Evolutionary conservation across 1,139 yeast species (phyloP).

Genomic region (Geotrichum klebahnii): DNA sequence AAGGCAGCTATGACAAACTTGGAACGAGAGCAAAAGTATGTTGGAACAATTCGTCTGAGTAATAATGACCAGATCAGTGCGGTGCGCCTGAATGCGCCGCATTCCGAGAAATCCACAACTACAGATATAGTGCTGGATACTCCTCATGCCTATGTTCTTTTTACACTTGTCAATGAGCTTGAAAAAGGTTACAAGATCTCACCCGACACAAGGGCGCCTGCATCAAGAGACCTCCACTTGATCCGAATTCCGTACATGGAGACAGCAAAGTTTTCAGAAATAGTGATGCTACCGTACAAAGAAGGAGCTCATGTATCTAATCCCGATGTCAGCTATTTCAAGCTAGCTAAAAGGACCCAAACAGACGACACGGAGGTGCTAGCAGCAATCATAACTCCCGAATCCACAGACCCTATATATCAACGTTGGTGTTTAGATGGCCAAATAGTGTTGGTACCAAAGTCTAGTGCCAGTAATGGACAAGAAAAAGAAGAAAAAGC

Average conservation of each 20-base stretch:
- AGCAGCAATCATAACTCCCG: conserved; percentile 3
- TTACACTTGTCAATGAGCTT: conserved; percentile 58
- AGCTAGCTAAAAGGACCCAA: background rate
- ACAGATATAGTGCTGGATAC: conserved; percentile 32
- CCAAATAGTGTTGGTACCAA: conserved; percentile 29
- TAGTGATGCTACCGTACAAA: conserved; percentile 59
- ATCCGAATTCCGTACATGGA: conserved; percentile 50
- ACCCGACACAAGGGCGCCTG: conserved; percentile 57
- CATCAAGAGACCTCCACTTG: conserved; percentile 48
- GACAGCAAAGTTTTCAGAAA: conserved; percentile 46
- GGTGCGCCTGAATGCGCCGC: conserved; percentile 2
- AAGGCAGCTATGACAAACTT: conserved; percentile 62
- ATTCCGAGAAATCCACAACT: background rate
- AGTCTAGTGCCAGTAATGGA: conserved; percentile 1
- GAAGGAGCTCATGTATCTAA: conserved; percentile 53
- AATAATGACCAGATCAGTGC: conserved; percentile 21
- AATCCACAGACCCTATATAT: background rate
- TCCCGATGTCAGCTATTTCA: conserved; percentile 21
- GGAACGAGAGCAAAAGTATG: conserved; percentile 47
- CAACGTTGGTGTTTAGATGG: conserved; percentile 28
- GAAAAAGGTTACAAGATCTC: conserved; percentile 71
- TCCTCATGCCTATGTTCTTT: conserved; percentile 62
- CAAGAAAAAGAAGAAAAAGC: background rate
- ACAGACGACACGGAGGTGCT: conserved; percentile 24
- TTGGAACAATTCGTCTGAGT: conserved; percentile 40